Evolutionary conservation across 148 eudicot species (phyloP), one percentile per base, ranked within the genome.

Genomic region (Rhododendron molle): DNA sequence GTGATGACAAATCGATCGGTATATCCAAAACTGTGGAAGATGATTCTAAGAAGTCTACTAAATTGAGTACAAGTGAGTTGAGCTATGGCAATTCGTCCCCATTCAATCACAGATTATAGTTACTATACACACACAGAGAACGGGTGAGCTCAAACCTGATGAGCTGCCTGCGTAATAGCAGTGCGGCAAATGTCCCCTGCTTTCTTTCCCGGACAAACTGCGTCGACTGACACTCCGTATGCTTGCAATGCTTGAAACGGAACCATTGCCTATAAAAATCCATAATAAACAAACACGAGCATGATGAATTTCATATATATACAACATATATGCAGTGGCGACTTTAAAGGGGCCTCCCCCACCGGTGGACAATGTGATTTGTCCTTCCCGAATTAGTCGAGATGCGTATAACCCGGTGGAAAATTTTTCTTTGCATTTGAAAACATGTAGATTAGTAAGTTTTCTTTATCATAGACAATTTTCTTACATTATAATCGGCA

Each of bases 231-330:
- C 13, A 97, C 84, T 9, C 98, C 99, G 84, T 91, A 97, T 28
- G 98, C 98, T 84, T 85, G 86, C 87, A 97, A 83, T 11, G 98
- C 95, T 89, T 97, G 99, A 92, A 95, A 97, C 44, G 99, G 99
- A 81, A 97, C 98, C 98, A 97, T 97, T 87, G 85, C 98, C 99
- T 97, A 85, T 85, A 16, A 46, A 16, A 46, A 43, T 5, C 71
- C 74, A 54, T 47, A 1, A 16, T 40, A 34, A 80, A 36, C 47
- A 20, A 44, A 58, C 11, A 32, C 58, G 82, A 85, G 82, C 10
- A 26, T 9, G 50, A 46, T 46, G 11, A 46, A 46, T 2, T 46
- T 46, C 49, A 46, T 46, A 10, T 46, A 2, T 9, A 46, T 46
- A 46, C 49, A 46, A 46, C 49, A 9, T 46, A 46, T 40, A 40